phyloP scores from a whole-genome alignment of 257 asterid genomes.

The Nemophila menziesii region DNA sequence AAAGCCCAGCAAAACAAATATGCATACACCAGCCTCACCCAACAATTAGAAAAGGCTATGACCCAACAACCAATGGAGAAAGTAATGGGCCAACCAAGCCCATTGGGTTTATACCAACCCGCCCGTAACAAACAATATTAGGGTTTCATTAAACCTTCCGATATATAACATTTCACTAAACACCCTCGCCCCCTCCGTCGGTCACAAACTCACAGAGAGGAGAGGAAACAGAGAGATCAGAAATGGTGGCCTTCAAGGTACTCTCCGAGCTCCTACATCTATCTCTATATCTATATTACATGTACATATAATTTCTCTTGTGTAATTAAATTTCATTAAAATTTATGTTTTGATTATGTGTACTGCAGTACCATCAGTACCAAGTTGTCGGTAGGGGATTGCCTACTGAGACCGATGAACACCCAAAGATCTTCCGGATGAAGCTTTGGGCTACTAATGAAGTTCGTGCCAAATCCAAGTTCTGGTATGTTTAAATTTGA shows the following conservation, averaged over 20 bases:
- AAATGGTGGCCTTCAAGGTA: neutral
- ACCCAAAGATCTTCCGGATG: constrained; percentile 1
- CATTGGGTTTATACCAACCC: too few relatives aligned
- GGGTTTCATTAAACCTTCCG: neutral
- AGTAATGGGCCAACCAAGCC: too few relatives aligned
- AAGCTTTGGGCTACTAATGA: constrained; percentile 5
- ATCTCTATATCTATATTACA: neutral
- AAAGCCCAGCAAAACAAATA: too few relatives aligned
- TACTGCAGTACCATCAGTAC: neutral
- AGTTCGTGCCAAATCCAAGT: constrained; percentile 2
- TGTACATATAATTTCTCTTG: too few relatives aligned
- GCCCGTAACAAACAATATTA: neutral
- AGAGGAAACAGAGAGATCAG: neutral
- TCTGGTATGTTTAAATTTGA: constrained; percentile 1
- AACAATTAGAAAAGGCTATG: too few relatives aligned
- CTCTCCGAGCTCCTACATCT: too few relatives aligned
- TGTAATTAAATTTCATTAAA: too few relatives aligned
- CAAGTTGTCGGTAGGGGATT: constrained; percentile 1
- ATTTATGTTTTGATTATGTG: neutral
- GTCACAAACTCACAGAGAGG: neutral
- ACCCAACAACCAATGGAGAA: too few relatives aligned
- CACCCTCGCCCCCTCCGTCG: neutral
- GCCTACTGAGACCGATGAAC: constrained; percentile 2
- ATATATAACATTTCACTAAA: neutral
- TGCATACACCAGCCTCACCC: too few relatives aligned